phyloP scores from a whole-genome alignment of 305 asterid species.

The Fraxinus albicans region DNA sequence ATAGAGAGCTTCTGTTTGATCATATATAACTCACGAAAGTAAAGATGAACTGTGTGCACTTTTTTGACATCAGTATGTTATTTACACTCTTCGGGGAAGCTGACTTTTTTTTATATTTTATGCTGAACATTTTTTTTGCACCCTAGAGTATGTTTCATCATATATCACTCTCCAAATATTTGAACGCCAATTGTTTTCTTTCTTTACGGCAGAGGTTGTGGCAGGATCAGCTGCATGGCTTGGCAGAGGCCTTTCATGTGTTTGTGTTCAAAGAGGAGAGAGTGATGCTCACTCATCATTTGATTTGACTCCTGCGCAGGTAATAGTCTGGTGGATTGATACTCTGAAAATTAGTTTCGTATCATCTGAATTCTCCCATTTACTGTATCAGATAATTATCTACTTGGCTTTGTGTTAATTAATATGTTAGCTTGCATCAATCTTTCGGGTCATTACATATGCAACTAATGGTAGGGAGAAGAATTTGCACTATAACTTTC shows the following conservation, averaged over 20 bases:
- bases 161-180: background rate
- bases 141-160: background rate
- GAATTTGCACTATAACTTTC: background rate
- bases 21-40: background rate
- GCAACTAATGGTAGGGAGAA: background rate
- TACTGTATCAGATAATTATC: background rate
- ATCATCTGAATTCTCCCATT: background rate
- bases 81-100: background rate
- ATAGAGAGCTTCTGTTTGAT: background rate
- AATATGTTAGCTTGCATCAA: background rate
- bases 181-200: conserved; percentile 25
- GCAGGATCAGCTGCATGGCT: conserved; percentile 99
- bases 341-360: conserved; percentile 1
- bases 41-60: background rate
- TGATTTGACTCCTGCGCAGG: conserved; percentile 91
- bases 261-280: conserved; percentile 91
- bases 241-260: conserved; percentile 97
- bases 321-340: conserved; percentile 27
- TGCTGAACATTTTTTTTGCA: conserved; percentile 6
- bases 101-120: background rate
- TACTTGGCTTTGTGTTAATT: background rate
- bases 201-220: conserved; percentile 67
- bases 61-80: background rate
- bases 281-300: conserved; percentile 87
- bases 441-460: background rate